Base-by-base conservation (phyloP, 768 basidiomycete species). In the Mrakia gelida region DNA sequence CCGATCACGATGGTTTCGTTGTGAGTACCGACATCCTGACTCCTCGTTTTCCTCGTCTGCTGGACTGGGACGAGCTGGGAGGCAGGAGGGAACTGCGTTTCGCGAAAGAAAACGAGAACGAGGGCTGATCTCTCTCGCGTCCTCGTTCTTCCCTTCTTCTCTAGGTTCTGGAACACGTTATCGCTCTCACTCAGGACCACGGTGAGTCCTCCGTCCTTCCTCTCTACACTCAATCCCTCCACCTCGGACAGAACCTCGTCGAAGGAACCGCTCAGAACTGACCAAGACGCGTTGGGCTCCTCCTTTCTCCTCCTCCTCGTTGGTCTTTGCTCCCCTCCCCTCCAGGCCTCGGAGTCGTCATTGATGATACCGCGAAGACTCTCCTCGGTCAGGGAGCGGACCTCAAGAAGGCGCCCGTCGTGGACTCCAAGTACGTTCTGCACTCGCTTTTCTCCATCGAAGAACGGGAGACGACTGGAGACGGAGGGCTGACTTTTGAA, bases 1-100 rank as follows among this genome's bases (percentile, higher is more conserved):
- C 93, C 15, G 96, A 98, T 85, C 90, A 93, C 85, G 96, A 98
- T 83, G 95, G 96, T 0, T 96, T 90, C 82, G 95, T 98, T 34
- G 93, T 95, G 83, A 65, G 59, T 72, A 41, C n/a, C n/a, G n/a
- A n/a, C n/a, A n/a, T n/a, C n/a, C n/a, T n/a, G n/a, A n/a, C n/a
- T n/a, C n/a, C n/a, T n/a, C n/a, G n/a, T n/a, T n/a, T n/a, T n/a
- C n/a, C n/a, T n/a, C n/a, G n/a, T n/a, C n/a, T n/a, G n/a, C n/a
- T n/a, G 18, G 7, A 7, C 26, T 75, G 28, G 62, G 26, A 7
- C 63, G 59, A 49, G 41, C 10, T 23, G 38, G 49, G 6, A 26
- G 32, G 26, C 10, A 23, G 0, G 67, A 2, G 28, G 21, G 30
- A 45, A 43, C 41, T 13, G 45, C 11, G 61, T 34, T 63, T 34